phyloP scores from a whole-genome alignment of 257 asterid genomes.

The Perilla frutescens region DNA sequence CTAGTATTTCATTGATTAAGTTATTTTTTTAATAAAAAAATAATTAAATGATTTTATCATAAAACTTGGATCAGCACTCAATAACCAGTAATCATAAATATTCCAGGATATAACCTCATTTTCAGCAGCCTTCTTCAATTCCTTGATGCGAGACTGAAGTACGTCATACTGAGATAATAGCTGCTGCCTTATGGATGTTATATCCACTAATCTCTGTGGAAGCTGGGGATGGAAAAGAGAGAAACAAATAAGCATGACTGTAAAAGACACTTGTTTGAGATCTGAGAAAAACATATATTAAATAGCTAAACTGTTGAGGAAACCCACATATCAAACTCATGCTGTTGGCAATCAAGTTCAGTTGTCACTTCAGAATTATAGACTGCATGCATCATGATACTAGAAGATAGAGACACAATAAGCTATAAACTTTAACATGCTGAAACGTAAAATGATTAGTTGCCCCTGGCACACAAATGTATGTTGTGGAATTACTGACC shows the following conservation, averaged over 20 bases:
- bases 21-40: neutral
- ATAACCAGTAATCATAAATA: slow-evolving; percentile 28
- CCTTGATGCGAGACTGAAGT: slow-evolving; percentile 91
- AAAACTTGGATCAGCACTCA: neutral
- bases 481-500: neutral
- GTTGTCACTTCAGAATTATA: slow-evolving; percentile 1
- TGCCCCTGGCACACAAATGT: neutral
- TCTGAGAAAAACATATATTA: neutral
- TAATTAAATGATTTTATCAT: neutral
- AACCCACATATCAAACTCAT: neutral
- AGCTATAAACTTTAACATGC: neutral
- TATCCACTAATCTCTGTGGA: slow-evolving; percentile 78
- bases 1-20: neutral
- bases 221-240: slow-evolving; percentile 58
- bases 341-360: neutral
- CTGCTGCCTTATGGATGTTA: slow-evolving; percentile 76
- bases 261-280: neutral
- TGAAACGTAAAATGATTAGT: slow-evolving; percentile 14
- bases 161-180: slow-evolving; percentile 86
- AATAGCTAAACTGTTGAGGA: slow-evolving; percentile 7
- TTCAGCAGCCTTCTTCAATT: slow-evolving; percentile 79
- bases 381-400: neutral
- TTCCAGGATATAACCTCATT: slow-evolving; percentile 65
- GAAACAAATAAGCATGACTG: slow-evolving; percentile 26
- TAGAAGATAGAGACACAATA: slow-evolving; percentile 13